These are phyloP conservation scores for Taphrina populina DNA, from an alignment of 1,139 yeast species.

Conservation along the genomic window DNA sequence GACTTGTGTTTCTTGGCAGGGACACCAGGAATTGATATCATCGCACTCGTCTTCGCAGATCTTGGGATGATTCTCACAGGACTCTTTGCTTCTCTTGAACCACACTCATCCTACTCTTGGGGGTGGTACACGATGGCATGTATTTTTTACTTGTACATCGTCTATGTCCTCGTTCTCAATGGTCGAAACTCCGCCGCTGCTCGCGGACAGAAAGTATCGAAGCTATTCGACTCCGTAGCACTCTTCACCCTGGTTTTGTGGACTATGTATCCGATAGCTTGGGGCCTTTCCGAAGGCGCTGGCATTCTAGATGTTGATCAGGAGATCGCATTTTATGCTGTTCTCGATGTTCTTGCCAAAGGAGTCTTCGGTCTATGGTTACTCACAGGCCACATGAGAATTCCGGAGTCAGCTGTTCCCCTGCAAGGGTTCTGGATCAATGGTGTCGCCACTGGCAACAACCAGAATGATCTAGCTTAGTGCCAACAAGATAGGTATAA, in stretches of 20 bases:
- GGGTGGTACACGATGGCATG: constrained; percentile 31
- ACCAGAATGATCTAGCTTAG: constrained; percentile 24
- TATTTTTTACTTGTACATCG: constrained; percentile 24
- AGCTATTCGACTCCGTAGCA: constrained; percentile 24
- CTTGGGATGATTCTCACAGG: constrained; percentile 31
- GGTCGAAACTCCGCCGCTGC: constrained; percentile 22
- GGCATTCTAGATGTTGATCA: constrained; percentile 21
- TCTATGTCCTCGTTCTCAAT: constrained; percentile 11
- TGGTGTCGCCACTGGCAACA: constrained; percentile 26
- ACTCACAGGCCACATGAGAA: constrained; percentile 27
- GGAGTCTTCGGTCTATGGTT: constrained; percentile 29
- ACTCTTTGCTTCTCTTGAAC: constrained; percentile 23
- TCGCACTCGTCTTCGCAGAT: constrained; percentile 26
- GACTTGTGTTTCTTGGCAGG: constrained; percentile 45
- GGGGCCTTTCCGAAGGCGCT: constrained; percentile 29
- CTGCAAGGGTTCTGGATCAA: constrained; percentile 25
- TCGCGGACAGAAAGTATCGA: constrained; percentile 25
- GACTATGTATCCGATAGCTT: constrained; percentile 26
- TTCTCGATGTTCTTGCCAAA: constrained; percentile 29
- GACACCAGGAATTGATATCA: constrained; percentile 36
- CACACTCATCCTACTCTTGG: constrained; percentile 12
- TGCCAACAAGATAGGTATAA: no score
- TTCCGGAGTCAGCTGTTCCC: constrained; percentile 30
- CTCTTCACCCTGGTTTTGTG: constrained; percentile 20
- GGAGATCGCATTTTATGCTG: constrained; percentile 28